Conservation (phyloP, 768 basidiomycete species). For the Albatrellus ellisii region DNA sequence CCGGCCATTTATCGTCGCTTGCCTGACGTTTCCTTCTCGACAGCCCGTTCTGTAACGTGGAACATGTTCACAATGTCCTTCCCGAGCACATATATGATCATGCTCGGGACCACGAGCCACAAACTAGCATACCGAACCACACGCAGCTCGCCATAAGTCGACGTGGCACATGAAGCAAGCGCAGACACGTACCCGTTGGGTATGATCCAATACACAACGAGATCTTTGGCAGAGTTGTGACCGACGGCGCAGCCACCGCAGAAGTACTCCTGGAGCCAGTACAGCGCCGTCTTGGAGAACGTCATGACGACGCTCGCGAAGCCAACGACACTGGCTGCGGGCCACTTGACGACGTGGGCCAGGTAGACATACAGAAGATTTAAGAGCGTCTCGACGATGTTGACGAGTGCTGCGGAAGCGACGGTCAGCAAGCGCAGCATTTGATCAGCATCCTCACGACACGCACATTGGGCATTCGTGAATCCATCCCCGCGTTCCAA, state of each 20-base stretch:
- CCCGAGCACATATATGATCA: constrained; percentile 48
- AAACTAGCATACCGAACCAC: constrained; percentile 26
- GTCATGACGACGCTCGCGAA: constrained; percentile 69
- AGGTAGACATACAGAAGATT: constrained; percentile 69
- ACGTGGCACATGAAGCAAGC: constrained; percentile 1
- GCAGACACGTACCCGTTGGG: constrained; percentile 57
- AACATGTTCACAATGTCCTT: constrained; percentile 44
- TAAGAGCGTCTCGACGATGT: constrained; percentile 65
- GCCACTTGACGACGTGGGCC: constrained; percentile 45
- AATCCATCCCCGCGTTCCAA: constrained; percentile 63
- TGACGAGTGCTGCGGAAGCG: constrained; percentile 49
- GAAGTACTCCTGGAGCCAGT: constrained; percentile 69
- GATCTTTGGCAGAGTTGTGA: constrained; percentile 45
- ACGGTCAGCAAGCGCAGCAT: not conserved
- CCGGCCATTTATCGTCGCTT: constrained; percentile 21
- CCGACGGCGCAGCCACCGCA: constrained; percentile 62
- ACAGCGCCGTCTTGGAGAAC: constrained; percentile 75
- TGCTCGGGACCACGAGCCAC: constrained; percentile 64
- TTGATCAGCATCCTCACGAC: not conserved
- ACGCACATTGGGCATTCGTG: constrained; percentile 71
- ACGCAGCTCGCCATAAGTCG: not conserved
- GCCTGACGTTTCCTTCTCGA: constrained; percentile 19
- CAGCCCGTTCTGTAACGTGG: constrained; percentile 16
- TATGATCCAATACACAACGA: constrained; percentile 54
- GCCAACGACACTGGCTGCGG: constrained; percentile 62